Base-by-base conservation (phyloP, 2,329 filamentous ascomycete species). In the Verticillium isaacii region DNA sequence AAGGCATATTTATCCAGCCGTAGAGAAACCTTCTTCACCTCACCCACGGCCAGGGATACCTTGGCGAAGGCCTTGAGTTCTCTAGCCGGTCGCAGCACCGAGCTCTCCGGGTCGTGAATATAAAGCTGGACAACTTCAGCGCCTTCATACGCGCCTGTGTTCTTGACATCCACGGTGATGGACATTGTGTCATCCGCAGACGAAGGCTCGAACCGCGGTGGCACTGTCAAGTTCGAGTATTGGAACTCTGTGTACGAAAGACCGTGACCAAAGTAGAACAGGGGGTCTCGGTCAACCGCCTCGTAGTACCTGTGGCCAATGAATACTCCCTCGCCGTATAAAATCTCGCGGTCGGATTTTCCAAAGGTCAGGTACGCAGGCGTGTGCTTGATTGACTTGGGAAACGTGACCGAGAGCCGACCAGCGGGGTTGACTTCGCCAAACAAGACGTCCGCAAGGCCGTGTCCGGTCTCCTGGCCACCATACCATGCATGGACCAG, bases 41-140 rank as follows among this genome's bases (percentile, higher is more conserved):
- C 81, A 0, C 87, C 87, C 0, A 85, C 78, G 56, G 82, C 77
- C 2, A 93, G 72, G 61, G 80, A 79, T 0, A 89, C 82, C 75
- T 92, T 93, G 57, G 78, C 71, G 66, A 89, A 89, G 1, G 84
- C 86, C 73, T 88, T 87, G 57, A 89, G 77, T 71, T 90, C 87
- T 68, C 89, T 88, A 19, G 80, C 69, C 0, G 87, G 83, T 1
- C 80, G 73, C 66, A 83, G 83, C 58, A 89, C 79, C 12, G 64
- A 63, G n/a, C 66, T 68, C 57, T 63, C 15, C 29, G 66, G 41
- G 68, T 80, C 80, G 34, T 80, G 79, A 8, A 86, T 73, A 67
- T 87, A 88, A 3, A 87, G 72, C 73, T 88, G 85, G 0, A 82
- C 80, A 0, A 87, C 82, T 29, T 66, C 64, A 1, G 62, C 61